Base-by-base conservation (phyloP, 495 filamentous ascomycete species). In the Amniculicola lignicola region DNA sequence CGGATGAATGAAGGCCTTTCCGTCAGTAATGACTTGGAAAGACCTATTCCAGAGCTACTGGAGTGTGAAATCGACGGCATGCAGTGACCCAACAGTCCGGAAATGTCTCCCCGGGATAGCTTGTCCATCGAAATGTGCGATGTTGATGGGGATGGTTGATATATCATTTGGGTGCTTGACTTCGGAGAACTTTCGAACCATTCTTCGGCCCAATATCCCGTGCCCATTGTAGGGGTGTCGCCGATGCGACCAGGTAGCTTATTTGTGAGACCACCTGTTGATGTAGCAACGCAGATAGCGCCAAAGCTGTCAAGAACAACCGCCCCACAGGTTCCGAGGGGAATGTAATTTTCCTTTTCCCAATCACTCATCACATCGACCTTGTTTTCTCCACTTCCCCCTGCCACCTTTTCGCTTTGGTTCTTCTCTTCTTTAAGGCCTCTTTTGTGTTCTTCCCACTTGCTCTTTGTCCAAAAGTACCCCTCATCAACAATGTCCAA, bases 171-270 rank as follows among this genome's bases (percentile, higher is more conserved):
- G 37, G 19, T 6, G 9, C 6, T 40, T 19, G 10, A 9, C 6
- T 12, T 6, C 7, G 31, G 21, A 1, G 38, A n/a, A 33, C 37
- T 48, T 48, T 61, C 49, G 25, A 72, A 72, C 86, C 87, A 94
- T 48, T 88, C 79, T 69, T 94, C 90, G 0, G 89, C 89, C 89
- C 89, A 95, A 65, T 90, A 95, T 7, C 90, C 90, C 1, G 90
- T 88, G 2, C 91, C 90, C 12, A 90, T 74, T 0, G 86, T 87
- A 0, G 90, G 90, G 3, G 90, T 95, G 68, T 95, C 91, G 0
- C 91, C 91, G 54, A 95, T 86, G 11, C 89, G 74, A 1, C 89
- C 89, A 0, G 87, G 85, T 23, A 90, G 66, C 72, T 96, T 96
- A 62, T 96, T 95, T 16, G 90, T 95, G 68, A 94, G 54, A 0